Evolutionary conservation across 1,284 basidiomycete genomes (phyloP).

Genomic region (Ustilago xerochloae): DNA sequence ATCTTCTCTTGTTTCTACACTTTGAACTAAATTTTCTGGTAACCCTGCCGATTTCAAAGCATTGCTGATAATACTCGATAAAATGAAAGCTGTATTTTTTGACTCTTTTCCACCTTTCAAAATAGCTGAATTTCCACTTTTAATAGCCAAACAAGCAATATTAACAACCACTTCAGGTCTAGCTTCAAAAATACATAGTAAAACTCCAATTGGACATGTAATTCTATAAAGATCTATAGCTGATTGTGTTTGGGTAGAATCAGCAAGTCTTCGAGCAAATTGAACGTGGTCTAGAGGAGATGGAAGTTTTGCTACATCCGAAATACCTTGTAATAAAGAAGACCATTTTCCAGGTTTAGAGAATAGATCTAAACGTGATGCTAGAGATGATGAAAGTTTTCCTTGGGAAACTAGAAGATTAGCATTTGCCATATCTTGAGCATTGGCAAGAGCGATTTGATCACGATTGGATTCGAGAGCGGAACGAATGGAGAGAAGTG

Average conservation of each 20-base stretch:
- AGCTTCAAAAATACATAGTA: slow-evolving; percentile 97
- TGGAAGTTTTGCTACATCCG: slow-evolving; percentile 84
- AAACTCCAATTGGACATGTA: slow-evolving; percentile 94
- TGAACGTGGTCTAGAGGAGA: slow-evolving; percentile 88
- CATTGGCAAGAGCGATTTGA: slow-evolving; percentile 56
- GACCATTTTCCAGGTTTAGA: slow-evolving; percentile 88
- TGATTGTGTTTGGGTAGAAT: slow-evolving; percentile 69
- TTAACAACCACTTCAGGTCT: slow-evolving; percentile 98
- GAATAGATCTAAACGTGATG: slow-evolving; percentile 86
- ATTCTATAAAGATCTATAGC: slow-evolving; percentile 89
- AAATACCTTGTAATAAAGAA: slow-evolving; percentile 87
- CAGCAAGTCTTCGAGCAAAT: slow-evolving; percentile 86
- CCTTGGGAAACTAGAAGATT: slow-evolving; percentile 81
- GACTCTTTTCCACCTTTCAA: slow-evolving; percentile 66
- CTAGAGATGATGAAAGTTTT: slow-evolving; percentile 81
- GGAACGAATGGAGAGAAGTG: slow-evolving; percentile 48
- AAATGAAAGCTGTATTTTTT: slow-evolving; percentile 47
- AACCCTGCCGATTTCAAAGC: slow-evolving; percentile 77
- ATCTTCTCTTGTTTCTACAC: slow-evolving; percentile 90
- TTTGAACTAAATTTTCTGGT: slow-evolving; percentile 85
- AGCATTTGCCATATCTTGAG: slow-evolving; percentile 71
- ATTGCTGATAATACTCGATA: slow-evolving; percentile 75
- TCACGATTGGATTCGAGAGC: slow-evolving; percentile 47
- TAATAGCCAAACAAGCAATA: slow-evolving; percentile 94
- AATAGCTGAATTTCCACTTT: slow-evolving; percentile 78